A percentile compares a stretch with the other conserved stretches of the same genome.
These are phyloP conservation scores for Fusarium sororula DNA, from an alignment of 2,329 filamentous ascomycete species.

Conservation along the genomic window DNA sequence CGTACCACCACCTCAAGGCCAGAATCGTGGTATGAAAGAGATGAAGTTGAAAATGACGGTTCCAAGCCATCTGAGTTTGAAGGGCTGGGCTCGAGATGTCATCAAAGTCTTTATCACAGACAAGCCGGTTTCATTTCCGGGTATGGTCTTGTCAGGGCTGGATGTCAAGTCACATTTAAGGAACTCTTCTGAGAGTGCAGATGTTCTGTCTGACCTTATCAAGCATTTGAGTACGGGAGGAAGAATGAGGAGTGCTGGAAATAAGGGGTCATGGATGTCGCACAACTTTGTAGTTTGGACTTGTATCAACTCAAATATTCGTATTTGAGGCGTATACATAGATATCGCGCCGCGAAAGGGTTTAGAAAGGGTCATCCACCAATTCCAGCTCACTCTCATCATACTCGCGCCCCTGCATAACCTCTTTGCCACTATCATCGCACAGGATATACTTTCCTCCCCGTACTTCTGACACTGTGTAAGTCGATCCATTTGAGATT, in stretches of 20 bases:
- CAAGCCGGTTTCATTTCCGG: not conserved
- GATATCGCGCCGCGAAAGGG: rapidly evolving
- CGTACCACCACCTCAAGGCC: rapidly evolving
- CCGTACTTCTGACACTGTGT: not conserved
- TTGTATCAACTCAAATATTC: rapidly evolving
- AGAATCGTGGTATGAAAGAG: rapidly evolving
- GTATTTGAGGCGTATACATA: rapidly evolving
- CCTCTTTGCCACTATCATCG: not conserved
- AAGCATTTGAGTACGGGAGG: not conserved
- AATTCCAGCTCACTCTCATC: not conserved
- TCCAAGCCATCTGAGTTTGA: not conserved
- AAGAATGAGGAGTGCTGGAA: not conserved
- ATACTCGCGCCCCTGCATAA: not conserved
- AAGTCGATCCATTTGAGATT: not conserved
- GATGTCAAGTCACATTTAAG: not conserved
- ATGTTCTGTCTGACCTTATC: not conserved
- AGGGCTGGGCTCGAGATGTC: not conserved
- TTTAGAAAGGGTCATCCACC: not conserved
- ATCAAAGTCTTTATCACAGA: not conserved
- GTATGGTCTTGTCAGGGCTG: not conserved
- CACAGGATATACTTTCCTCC: not conserved
- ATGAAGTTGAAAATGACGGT: rapidly evolving
- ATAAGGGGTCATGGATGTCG: not conserved
- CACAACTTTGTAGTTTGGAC: not conserved
- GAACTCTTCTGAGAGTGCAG: not conserved